Evolutionary conservation across 768 basidiomycete species (phyloP).

Genomic region (Boletus fagicola): DNA sequence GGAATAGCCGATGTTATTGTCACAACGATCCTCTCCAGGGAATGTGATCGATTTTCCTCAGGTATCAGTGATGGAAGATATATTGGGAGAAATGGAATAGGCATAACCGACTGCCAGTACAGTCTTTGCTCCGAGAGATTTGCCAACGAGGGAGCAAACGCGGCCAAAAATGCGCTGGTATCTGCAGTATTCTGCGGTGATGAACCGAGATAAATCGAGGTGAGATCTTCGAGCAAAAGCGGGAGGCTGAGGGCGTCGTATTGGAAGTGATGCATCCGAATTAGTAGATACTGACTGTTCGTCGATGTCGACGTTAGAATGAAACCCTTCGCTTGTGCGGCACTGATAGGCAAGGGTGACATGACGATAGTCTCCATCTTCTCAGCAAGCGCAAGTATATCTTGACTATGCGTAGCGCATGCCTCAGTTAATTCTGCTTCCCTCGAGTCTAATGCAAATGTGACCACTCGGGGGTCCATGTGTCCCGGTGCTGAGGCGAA

Average conservation of each 20-base stretch:
- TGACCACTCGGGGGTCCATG: slow-evolving; percentile 23
- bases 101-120: slow-evolving; percentile 41
- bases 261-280: slow-evolving; percentile 49
- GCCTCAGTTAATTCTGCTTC: slow-evolving; percentile 10
- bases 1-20: slow-evolving; percentile 42
- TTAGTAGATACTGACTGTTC: slow-evolving; percentile 21
- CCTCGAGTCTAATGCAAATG: slow-evolving; percentile 17
- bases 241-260: slow-evolving; percentile 49
- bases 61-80: slow-evolving; percentile 27
- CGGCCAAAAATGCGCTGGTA: slow-evolving; percentile 28
- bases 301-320: slow-evolving; percentile 16
- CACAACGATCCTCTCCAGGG: slow-evolving; percentile 14
- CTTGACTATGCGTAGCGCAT: slow-evolving; percentile 8
- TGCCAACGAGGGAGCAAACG: slow-evolving; percentile 20
- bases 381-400: slow-evolving; percentile 6
- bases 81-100: slow-evolving; percentile 24
- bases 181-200: slow-evolving; percentile 25
- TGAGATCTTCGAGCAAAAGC: slow-evolving; percentile 41
- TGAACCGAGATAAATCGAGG: slow-evolving; percentile 32
- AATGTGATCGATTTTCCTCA: background rate
- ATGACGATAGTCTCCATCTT: slow-evolving; percentile 26
- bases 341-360: slow-evolving; percentile 19
- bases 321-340: slow-evolving; percentile 23
- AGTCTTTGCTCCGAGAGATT: slow-evolving; percentile 20
- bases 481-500: slow-evolving; percentile 29